Conservation (phyloP, 1,284 basidiomycete genomes). For the Irpex lacteus region DNA sequence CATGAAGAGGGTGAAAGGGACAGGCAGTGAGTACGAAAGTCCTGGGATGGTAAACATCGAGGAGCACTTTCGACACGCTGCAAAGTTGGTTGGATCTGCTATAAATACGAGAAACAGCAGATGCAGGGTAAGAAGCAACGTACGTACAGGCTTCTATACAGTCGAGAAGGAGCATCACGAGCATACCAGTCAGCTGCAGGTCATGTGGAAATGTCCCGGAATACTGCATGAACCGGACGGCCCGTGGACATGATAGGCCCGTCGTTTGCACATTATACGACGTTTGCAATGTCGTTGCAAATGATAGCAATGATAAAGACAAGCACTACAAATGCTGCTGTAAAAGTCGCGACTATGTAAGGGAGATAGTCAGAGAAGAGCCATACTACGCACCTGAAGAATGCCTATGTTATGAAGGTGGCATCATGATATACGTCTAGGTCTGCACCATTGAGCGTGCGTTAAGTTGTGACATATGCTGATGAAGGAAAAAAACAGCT, state of each 20-base stretch:
- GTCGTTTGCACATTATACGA: background rate
- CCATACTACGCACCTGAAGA: too few relatives aligned
- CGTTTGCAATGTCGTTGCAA: background rate
- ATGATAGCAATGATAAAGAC: too few relatives aligned
- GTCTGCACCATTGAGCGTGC: too few relatives aligned
- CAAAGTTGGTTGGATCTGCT: background rate
- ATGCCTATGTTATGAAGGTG: too few relatives aligned
- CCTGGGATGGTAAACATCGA: background rate
- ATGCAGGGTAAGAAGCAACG: background rate
- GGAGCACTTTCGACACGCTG: background rate
- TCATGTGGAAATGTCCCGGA: background rate
- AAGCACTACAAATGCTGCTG: too few relatives aligned
- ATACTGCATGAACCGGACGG: background rate
- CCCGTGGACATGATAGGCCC: background rate
- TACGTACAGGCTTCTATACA: background rate
- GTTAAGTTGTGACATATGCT: too few relatives aligned
- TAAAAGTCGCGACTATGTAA: too few relatives aligned
- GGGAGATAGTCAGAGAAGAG: too few relatives aligned
- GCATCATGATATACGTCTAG: too few relatives aligned
- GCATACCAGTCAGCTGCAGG: background rate
- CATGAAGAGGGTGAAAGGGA: background rate
- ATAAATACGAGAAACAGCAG: background rate
- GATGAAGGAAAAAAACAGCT: too few relatives aligned
- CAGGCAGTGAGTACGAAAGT: background rate
- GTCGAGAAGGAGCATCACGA: background rate